Evolutionary conservation across 768 basidiomycete species (phyloP).

Genomic region (Lactarius vividus): DNA sequence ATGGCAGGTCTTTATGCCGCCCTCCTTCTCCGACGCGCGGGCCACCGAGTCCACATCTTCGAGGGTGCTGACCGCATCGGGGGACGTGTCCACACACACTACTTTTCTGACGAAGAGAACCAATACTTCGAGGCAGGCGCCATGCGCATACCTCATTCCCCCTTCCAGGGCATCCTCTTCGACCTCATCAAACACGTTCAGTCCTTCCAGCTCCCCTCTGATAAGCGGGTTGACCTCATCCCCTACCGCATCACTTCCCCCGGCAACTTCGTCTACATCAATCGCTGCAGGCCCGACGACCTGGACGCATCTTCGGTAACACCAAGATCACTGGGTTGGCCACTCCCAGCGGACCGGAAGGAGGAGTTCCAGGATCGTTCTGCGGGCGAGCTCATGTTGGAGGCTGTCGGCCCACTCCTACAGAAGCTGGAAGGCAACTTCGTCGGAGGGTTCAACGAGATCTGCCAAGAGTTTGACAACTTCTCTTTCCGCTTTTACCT

Average conservation of each 20-base stretch:
- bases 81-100: constrained; percentile 26
- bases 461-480: constrained; percentile 27
- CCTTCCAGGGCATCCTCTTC: constrained; percentile 21
- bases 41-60: constrained; percentile 23
- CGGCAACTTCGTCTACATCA: constrained; percentile 27
- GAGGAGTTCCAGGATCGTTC: constrained; percentile 19
- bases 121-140: constrained; percentile 29
- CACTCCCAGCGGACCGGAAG: constrained; percentile 5
- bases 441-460: constrained; percentile 20
- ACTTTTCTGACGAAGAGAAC: constrained; percentile 25
- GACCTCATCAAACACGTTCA: constrained; percentile 22
- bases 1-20: constrained; percentile 26
- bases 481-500: constrained; percentile 30
- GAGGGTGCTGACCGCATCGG: constrained; percentile 26
- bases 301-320: constrained; percentile 14
- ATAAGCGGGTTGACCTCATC: constrained; percentile 22
- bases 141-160: constrained; percentile 29
- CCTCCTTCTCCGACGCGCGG: constrained; percentile 22
- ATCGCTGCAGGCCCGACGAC: constrained; percentile 4
- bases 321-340: constrained; percentile 18
- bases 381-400: constrained; percentile 23
- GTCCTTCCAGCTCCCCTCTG: constrained; percentile 8
- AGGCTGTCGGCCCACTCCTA: constrained; percentile 23
- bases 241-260: constrained; percentile 24
- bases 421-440: constrained; percentile 23